phyloP scores from a whole-genome alignment of 2,329 filamentous ascomycete species.

The Scedosporium boydii region DNA sequence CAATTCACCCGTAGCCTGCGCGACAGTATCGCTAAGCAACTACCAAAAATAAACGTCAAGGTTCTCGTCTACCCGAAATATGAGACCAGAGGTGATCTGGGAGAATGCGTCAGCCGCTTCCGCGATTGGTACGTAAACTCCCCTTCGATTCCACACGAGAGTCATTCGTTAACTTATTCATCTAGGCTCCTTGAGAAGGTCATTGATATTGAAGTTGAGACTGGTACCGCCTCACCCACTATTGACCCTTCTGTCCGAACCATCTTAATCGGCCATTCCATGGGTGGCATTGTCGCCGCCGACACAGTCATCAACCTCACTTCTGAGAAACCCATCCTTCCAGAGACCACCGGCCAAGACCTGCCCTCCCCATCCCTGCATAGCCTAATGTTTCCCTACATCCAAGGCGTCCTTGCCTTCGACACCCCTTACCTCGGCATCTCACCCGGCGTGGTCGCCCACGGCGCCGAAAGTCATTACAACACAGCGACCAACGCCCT shows the following conservation, averaged over 20 bases:
- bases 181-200: conserved; percentile 77
- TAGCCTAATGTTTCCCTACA: conserved; percentile 81
- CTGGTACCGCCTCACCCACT: conserved; percentile 70
- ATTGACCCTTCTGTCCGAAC: conserved; percentile 77
- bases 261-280: conserved; percentile 78
- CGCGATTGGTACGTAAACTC: conserved; percentile 58
- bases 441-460: conserved; percentile 71
- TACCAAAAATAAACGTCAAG: conserved; percentile 60
- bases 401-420: conserved; percentile 84
- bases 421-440: conserved; percentile 89
- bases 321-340: conserved; percentile 43
- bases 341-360: conserved; percentile 31
- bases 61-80: conserved; percentile 69
- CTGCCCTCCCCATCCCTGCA: conserved; percentile 30
- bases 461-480: conserved; percentile 80
- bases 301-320: conserved; percentile 71
- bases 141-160: not conserved
- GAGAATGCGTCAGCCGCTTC: conserved; percentile 61
- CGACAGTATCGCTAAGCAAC: conserved; percentile 49
- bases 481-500: conserved; percentile 63
- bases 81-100: conserved; percentile 71
- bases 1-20: conserved; percentile 65
- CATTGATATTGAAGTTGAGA: conserved; percentile 85
- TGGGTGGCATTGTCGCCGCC: conserved; percentile 89
- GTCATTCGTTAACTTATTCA: not conserved